Evolutionary conservation across 371 early-diverging fungal species (phyloP), one percentile per base, ranked within the genome.

Genomic region (Hamiltosporidium tvaerminnensis): DNA sequence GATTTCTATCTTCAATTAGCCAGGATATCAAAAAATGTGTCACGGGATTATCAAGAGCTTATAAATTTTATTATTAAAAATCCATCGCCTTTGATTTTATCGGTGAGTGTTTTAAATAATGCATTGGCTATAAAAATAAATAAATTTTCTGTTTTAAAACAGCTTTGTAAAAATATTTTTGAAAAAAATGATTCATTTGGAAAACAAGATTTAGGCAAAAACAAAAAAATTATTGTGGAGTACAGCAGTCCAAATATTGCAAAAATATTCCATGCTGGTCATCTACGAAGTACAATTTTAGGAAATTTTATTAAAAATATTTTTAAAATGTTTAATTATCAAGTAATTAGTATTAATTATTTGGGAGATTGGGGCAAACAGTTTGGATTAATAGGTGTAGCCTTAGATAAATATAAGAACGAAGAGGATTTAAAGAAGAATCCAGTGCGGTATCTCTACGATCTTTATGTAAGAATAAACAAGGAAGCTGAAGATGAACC

Each of bases 331-430:
- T 82, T 85, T 71, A 96, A 96, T 5, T 90, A 87, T 77, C 82
- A 85, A 12, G 84, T 85, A 1, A 76, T 86, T 47, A 82, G 87
- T 23, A 87, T 96, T 73, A 98, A 98, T 81, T 95, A 96, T 79
- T 82, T 98, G 35, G 99, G 99, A 41, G 97, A 98, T 79, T 98
- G 99, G 99, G 99, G 99, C 54, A 98, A 95, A 74, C 97, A 96
- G 77, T 96, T 91, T 79, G 98, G 85, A 36, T 79, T 96, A 57
- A 81, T 97, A 66, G 91, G 93, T 10, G 82, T 95, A 41, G 97
- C 94, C 16, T 95, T 82, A 73, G 79, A 84, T 55, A 83, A 84
- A 65, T 87, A 84, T 71, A 92, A 92, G 30, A 78, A 81, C 65
- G 86, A 89, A 68, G 82, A 82, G 54, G 71, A 83, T 74, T 78